These are phyloP conservation scores for Curvularia hawaiiensis DNA, from an alignment of 2,329 filamentous ascomycete genomes.

Conservation along the genomic window DNA sequence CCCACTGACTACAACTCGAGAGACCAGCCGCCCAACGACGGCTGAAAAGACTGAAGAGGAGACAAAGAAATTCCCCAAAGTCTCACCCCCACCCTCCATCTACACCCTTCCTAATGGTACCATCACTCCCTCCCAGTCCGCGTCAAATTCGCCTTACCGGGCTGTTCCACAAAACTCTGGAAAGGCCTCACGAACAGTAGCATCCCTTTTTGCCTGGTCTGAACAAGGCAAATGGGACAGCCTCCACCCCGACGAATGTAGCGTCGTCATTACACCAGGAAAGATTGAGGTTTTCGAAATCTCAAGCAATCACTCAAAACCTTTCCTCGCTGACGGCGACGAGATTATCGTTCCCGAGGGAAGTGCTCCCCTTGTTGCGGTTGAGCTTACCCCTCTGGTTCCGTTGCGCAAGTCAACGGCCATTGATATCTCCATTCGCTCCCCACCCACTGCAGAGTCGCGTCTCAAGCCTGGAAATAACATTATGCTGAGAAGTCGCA, in stretches of 20 bases:
- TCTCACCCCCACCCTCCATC: constrained; percentile 49
- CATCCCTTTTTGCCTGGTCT: constrained; percentile 68
- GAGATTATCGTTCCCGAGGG: constrained; percentile 44
- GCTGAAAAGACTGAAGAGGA: constrained; percentile 29
- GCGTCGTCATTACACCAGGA: constrained; percentile 66
- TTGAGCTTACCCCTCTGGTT: constrained; percentile 90
- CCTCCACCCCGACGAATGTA: constrained; percentile 66
- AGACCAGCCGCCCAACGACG: constrained; percentile 15
- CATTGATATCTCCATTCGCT: constrained; percentile 92
- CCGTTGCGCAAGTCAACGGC: constrained; percentile 88
- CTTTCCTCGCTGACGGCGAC: constrained; percentile 47
- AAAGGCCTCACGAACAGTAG: constrained; percentile 62
- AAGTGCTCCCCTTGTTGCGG: constrained; percentile 63
- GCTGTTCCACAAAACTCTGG: constrained; percentile 56
- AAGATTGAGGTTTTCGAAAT: constrained; percentile 68
- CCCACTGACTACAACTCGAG: constrained; percentile 18
- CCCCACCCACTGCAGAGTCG: constrained; percentile 76
- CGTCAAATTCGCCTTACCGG: constrained; percentile 74
- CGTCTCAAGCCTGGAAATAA: constrained; percentile 72
- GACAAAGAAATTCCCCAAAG: constrained; percentile 48
- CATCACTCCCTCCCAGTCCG: constrained; percentile 79
- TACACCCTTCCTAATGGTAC: constrained; percentile 55
- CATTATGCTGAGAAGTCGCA: constrained; percentile 87
- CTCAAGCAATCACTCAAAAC: constrained; percentile 53
- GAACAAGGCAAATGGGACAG: constrained; percentile 64